Evolutionary conservation across 1,284 basidiomycete genomes (phyloP).

Genomic region (Mycena citricolor): DNA sequence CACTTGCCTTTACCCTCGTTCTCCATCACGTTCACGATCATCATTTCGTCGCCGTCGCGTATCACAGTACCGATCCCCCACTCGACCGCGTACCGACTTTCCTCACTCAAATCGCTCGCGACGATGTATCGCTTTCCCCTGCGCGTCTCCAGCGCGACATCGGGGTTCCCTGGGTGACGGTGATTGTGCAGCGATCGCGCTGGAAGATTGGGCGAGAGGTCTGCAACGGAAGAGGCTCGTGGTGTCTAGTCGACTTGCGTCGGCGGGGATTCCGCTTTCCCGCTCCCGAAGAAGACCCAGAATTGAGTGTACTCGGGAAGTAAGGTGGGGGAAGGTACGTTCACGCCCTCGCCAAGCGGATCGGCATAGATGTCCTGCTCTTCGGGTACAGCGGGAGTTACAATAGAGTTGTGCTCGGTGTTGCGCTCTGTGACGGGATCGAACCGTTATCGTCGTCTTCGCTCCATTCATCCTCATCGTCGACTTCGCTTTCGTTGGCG

Average conservation of each 20-base stretch:
- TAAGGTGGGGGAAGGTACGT: conserved; percentile 79
- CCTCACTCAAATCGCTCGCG: conserved; percentile 91
- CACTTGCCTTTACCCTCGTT: conserved; percentile 85
- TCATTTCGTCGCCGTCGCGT: conserved; percentile 91
- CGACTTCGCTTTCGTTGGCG: conserved; percentile 37
- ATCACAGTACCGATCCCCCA: conserved; percentile 97
- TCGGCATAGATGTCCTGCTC: conserved; percentile 63
- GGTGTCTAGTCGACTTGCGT: conserved; percentile 59
- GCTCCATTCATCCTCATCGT: conserved; percentile 33
- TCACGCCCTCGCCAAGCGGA: conserved; percentile 85
- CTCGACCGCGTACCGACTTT: conserved; percentile 88
- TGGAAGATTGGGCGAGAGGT: conserved; percentile 84
- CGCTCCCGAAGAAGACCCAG: conserved; percentile 29
- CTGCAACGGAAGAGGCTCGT: conserved; percentile 60
- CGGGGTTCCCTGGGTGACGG: conserved; percentile 83
- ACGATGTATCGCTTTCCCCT: conserved; percentile 80
- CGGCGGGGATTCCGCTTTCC: conserved; percentile 47
- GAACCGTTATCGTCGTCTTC: conserved; percentile 49
- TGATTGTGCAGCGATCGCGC: conserved; percentile 91
- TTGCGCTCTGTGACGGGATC: conserved; percentile 70
- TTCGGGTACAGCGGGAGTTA: conserved; percentile 45
- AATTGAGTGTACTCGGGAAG: conserved; percentile 70
- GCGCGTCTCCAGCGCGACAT: conserved; percentile 54
- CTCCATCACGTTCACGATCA: conserved; percentile 90
- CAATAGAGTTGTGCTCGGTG: conserved; percentile 73